phyloP scores from a whole-genome alignment of 805 yeast species.

The Metschnikowia lunata region DNA sequence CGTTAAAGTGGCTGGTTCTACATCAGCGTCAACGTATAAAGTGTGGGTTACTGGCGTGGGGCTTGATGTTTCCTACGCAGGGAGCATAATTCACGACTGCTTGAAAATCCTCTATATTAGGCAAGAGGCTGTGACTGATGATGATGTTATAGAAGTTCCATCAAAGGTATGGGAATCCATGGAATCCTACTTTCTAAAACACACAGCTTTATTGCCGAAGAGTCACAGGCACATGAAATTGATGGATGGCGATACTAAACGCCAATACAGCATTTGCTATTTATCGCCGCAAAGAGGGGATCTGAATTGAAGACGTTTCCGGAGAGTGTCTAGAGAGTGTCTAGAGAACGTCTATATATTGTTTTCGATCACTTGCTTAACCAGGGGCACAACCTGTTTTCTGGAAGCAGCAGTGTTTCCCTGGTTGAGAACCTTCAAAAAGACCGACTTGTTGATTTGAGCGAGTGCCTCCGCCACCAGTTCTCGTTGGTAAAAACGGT shows the following conservation, averaged over 20 bases:
- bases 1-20: conserved; percentile 12
- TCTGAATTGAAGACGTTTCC: background rate
- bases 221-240: conserved; percentile 4
- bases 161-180: conserved; percentile 10
- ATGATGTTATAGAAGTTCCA: conserved; percentile 12
- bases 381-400: conserved; percentile 78
- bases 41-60: conserved; percentile 39
- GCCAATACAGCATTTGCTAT: conserved; percentile 23
- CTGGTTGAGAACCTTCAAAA: conserved; percentile 40
- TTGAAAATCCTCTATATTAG: conserved; percentile 27
- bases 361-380: conserved; percentile 30
- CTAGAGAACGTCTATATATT: background rate
- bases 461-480: conserved; percentile 13
- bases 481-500: conserved; percentile 21
- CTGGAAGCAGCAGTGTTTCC: conserved; percentile 61
- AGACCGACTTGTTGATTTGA: conserved; percentile 7
- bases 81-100: conserved; percentile 16
- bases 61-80: conserved; percentile 23
- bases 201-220: conserved; percentile 9
- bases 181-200: conserved; percentile 3
- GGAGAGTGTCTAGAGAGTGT: background rate
- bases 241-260: conserved; percentile 9
- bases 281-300: conserved; percentile 14
- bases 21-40: conserved; percentile 15
- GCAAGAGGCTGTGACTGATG: conserved; percentile 9